Evolutionary conservation across 495 filamentous ascomycete genomes (phyloP).

Genomic region (Aspergillus mulundensis): DNA sequence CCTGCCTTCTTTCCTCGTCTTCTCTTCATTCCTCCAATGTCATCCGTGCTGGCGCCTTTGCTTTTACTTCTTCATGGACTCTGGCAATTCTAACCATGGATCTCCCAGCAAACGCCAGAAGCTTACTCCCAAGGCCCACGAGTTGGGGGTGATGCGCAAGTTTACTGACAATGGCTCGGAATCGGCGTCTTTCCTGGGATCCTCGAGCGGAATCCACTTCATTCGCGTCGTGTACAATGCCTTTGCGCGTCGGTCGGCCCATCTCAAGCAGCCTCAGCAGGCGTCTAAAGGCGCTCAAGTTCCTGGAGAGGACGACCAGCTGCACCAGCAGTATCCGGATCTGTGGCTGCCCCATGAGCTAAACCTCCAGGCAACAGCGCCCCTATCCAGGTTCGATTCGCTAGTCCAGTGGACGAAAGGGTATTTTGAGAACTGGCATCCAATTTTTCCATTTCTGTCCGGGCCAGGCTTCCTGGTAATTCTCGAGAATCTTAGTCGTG

Average conservation of each 20-base stretch:
- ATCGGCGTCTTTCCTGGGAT: constrained; percentile 41
- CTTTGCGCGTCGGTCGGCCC: constrained; percentile 38
- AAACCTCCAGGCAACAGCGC: constrained; percentile 8
- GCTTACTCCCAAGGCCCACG: constrained; percentile 29
- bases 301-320: constrained; percentile 46
- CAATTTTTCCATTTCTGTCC: constrained; percentile 44
- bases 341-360: constrained; percentile 32
- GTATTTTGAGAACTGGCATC: constrained; percentile 51
- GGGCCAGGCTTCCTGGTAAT: constrained; percentile 37
- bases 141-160: constrained; percentile 40
- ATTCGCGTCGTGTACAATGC: constrained; percentile 44
- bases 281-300: constrained; percentile 31
- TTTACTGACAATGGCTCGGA: constrained; percentile 25
- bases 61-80: constrained; percentile 7
- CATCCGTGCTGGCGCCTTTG: neutral
- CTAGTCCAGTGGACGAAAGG: constrained; percentile 35
- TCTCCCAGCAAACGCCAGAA: constrained; percentile 29
- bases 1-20: neutral
- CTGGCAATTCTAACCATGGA: constrained; percentile 2
- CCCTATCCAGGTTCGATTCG: constrained; percentile 26
- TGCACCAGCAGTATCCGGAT: constrained; percentile 16
- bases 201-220: constrained; percentile 50
- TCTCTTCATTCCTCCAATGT: neutral
- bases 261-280: constrained; percentile 25
- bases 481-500: constrained; percentile 29